phyloP scores from a whole-genome alignment of 345 rosid genomes.

The rapeseed (Brassica napus) region DNA sequence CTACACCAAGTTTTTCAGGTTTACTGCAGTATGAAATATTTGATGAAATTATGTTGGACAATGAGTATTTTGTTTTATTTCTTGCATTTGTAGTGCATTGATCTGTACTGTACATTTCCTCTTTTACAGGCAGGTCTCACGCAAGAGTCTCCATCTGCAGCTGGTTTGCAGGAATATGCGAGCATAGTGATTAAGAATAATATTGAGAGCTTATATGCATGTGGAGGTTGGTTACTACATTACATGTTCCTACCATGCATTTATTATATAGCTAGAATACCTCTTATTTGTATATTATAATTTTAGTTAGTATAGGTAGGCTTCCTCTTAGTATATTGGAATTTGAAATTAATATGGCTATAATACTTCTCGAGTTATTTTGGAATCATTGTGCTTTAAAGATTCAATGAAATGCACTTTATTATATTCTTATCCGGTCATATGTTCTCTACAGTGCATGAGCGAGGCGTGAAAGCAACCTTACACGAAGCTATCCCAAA shows the following conservation, averaged over 20 bases:
- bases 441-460: conserved; percentile 59
- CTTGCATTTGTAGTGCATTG: conserved; percentile 15
- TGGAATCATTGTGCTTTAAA: background rate
- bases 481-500: conserved; percentile 74
- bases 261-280: conserved; percentile 27
- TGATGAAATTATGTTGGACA: conserved; percentile 18
- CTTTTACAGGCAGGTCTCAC: conserved; percentile 74
- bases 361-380: conserved; percentile 4
- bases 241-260: conserved; percentile 27
- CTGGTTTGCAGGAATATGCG: conserved; percentile 68
- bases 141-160: conserved; percentile 58
- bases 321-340: background rate
- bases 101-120: conserved; percentile 24
- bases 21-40: conserved; percentile 21
- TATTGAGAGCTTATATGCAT: conserved; percentile 84
- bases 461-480: conserved; percentile 64
- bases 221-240: conserved; percentile 69
- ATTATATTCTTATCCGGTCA: conserved; percentile 21
- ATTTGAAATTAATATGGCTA: background rate
- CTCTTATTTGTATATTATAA: background rate
- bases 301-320: conserved; percentile 10
- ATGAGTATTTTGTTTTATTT: conserved; percentile 9
- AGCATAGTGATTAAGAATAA: conserved; percentile 68
- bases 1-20: conserved; percentile 97
- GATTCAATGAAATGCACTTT: conserved; percentile 21